Evolutionary conservation across 768 basidiomycete species (phyloP), one percentile per base, ranked within the genome.

Genomic region (Mycena epipterygia): DNA sequence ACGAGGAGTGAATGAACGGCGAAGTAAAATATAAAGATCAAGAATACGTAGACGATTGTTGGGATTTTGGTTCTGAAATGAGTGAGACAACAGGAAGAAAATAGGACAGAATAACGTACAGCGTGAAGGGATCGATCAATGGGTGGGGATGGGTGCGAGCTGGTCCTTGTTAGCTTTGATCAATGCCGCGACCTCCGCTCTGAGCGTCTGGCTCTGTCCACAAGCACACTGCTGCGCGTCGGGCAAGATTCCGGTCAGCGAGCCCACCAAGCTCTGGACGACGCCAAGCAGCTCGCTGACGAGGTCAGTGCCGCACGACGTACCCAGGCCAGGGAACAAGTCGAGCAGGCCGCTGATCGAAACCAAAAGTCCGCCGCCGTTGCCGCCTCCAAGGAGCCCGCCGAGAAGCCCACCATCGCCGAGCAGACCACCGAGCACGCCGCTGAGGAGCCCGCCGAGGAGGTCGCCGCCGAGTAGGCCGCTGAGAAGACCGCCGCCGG

Each of bases 301-400:
- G 61, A 64, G 46, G 37, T 63, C 55, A 5, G 56, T 58, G 68
- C 68, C 68, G 55, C 62, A 64, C 21, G 55, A 35, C 9, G 55
- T 27, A 42, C 32, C 46, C 25, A 69, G 30, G 37, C 41, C 62
- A 9, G 68, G 53, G 39, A 52, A 58, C 12, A 57, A 12, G 2
- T 59, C 12, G n/a, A 69, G 68, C 35, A 69, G 30, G 25, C 61
- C 68, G 55, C 41, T 46, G 48, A 69, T 33, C 29, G 68, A 52
- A n/a, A 9, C 44, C 33, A 58, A 17, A 27, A 69, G 39, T 21
- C 52, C 52, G 12, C 32, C 30, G 27, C 11, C 23, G 33, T n/a
- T 6, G 14, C n/a, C 65, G 48, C 33, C 44, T 7, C 39, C 51
- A 12, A 67, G 35, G 4, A 67, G 19, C 5, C 65, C 56, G 7